These are phyloP conservation scores for Pleurotus tuoliensis DNA, from an alignment of 768 basidiomycete genomes.

Conservation along the genomic window DNA sequence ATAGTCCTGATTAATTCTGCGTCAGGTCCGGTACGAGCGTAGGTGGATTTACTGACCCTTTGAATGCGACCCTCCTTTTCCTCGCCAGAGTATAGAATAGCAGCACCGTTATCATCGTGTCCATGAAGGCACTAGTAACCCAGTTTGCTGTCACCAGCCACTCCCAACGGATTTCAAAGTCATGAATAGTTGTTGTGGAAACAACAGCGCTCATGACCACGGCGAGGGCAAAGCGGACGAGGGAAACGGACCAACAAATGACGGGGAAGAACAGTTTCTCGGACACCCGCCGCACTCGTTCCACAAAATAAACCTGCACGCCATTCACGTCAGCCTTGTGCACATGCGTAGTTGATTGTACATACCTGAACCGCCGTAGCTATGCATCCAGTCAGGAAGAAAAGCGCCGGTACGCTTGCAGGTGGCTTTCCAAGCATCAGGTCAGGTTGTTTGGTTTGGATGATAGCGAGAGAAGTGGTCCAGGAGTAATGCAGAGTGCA, in stretches of 20 bases:
- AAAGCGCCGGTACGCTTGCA: conserved; percentile 15
- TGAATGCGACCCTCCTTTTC: conserved; percentile 16
- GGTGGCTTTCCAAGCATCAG: conserved; percentile 16
- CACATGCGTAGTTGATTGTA: background rate
- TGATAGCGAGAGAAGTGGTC: conserved; percentile 20
- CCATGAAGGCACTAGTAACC: conserved; percentile 22
- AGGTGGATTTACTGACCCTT: background rate
- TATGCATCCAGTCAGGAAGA: conserved; percentile 24
- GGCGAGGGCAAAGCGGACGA: conserved; percentile 23
- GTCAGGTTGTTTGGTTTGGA: conserved; percentile 17
- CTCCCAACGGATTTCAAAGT: conserved; percentile 17
- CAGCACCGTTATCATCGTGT: conserved; percentile 26
- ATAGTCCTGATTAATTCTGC: background rate
- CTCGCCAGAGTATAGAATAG: conserved; percentile 26
- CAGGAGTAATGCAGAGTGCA: conserved; percentile 24
- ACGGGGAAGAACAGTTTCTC: conserved; percentile 22
- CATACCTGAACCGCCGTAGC: conserved; percentile 26
- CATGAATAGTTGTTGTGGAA: background rate
- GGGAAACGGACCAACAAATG: conserved; percentile 19
- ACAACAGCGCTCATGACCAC: conserved; percentile 22
- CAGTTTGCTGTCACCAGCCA: conserved; percentile 30
- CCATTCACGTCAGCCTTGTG: no score
- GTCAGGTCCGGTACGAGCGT: no score
- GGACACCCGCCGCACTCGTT: conserved; percentile 24
- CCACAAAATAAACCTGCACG: conserved; percentile 21